Conservation (phyloP, 139 green algal species). For the Chlorella sorokiniana region DNA sequence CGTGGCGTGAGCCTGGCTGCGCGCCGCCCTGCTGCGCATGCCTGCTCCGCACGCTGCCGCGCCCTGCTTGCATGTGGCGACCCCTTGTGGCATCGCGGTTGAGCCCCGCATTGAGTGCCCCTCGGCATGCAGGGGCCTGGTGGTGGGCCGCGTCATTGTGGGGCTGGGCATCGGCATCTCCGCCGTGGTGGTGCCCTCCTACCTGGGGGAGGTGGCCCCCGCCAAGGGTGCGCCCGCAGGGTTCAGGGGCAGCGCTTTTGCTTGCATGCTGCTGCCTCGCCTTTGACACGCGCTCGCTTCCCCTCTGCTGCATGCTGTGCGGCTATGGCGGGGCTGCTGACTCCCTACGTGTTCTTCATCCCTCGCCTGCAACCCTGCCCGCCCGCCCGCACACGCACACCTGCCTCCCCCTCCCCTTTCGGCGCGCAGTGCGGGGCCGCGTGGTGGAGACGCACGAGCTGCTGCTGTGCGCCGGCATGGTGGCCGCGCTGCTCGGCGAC, state of each 20-base stretch:
- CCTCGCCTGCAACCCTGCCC: not conserved
- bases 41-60: not conserved
- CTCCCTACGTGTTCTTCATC: not conserved
- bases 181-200: conserved; percentile 80
- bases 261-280: too few species aligned
- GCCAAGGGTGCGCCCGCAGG: conserved; percentile 18
- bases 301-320: not conserved
- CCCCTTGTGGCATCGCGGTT: not conserved
- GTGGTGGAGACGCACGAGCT: conserved; percentile 77
- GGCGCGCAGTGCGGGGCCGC: conserved; percentile 43
- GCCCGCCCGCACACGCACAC: not conserved
- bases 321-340: not conserved
- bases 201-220: conserved; percentile 84
- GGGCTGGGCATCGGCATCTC: conserved; percentile 82
- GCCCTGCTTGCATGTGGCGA: not conserved
- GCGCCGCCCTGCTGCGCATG: not conserved
- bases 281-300: not conserved
- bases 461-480: conserved; percentile 81
- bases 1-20: conserved; percentile 45
- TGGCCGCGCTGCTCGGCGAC: conserved; percentile 66
- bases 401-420: not conserved
- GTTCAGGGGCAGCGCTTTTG: not conserved
- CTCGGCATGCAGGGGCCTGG: conserved; percentile 51
- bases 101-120: too few species aligned
- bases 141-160: conserved; percentile 69